Base-by-base conservation (phyloP, 305 asterid species). In the Coffea humblotiana region DNA sequence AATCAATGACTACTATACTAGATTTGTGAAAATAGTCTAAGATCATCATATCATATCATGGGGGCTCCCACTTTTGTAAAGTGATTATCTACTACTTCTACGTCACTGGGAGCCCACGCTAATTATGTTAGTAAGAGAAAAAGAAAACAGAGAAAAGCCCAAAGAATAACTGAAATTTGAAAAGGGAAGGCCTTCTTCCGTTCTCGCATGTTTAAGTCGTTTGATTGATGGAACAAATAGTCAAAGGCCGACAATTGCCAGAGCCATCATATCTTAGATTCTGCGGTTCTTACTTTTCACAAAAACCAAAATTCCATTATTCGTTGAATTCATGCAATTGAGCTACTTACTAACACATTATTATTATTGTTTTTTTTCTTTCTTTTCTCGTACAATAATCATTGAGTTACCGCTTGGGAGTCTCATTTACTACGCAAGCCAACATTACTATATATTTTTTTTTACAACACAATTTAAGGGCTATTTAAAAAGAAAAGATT, bases 191-290 rank as follows among this genome's bases (percentile, higher is more conserved):
- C 14, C 15, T 25, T n/a, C 25, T 8, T 61, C 3, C 67, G 11
- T 5, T 14, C 48, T 68, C n/a, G 15, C 76, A 54, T 72, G 76
- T 69, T 69, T 69, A 68, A 56, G 45, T 69, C 32, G 71, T 40
- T 64, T 76, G 47, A 45, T 64, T 76, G 47, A 45, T 76, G 64
- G 32, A 27, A 45, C 18, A 61, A 37, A 2, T 66, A 23, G 45
- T 64, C 40, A 27, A 37, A 64, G 73, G 79, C 72, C 48, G 40
- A 64, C 79, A 76, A 49, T 25, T 8, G 71, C 40, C 69, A 23
- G 78, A 61, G 45, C 7, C 80, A 29, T 32, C 65, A 37, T 49
- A 3, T 52, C 65, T 49, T 65, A 27, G 75, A 47, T 67, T 52
- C 15, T 52, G 2, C 18, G 56, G 18, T 12, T 51, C 56, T 16